These are phyloP conservation scores for Alternaria conjuncta DNA, from an alignment of 2,329 filamentous ascomycete species.

Conservation along the genomic window DNA sequence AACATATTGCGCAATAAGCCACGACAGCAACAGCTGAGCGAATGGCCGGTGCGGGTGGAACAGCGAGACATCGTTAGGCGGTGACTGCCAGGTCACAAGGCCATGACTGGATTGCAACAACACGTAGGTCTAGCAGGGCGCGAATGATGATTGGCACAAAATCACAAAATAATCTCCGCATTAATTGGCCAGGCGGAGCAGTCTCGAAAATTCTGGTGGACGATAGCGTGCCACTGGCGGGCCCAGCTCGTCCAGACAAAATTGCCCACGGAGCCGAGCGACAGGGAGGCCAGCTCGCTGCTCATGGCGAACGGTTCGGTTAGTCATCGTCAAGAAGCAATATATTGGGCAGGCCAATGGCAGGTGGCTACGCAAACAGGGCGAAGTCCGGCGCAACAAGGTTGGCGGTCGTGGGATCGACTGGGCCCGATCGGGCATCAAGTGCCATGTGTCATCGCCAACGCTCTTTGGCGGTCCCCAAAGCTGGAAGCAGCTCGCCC, in stretches of 20 bases:
- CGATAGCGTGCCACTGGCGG: constrained; percentile 38
- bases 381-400: constrained; percentile 20
- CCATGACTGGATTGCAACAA: constrained; percentile 19
- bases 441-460: constrained; percentile 41
- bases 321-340: constrained; percentile 39
- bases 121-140: constrained; percentile 19
- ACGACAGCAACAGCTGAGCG: constrained; percentile 24
- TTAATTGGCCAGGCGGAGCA: constrained; percentile 39
- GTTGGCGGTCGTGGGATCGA: constrained; percentile 12
- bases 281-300: background rate
- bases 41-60: constrained; percentile 19
- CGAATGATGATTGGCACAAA: constrained; percentile 38
- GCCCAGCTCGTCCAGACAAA: constrained; percentile 17
- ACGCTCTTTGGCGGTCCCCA: constrained; percentile 34
- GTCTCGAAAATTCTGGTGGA: constrained; percentile 40
- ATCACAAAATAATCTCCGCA: constrained; percentile 37
- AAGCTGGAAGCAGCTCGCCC: constrained; percentile 38
- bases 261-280: constrained; percentile 16
- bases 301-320: constrained; percentile 22
- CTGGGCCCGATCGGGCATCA: constrained; percentile 27
- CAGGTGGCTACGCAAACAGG: constrained; percentile 16
- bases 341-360: constrained; percentile 36
- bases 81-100: constrained; percentile 36
- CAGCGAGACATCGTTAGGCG: constrained; percentile 14
- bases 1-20: constrained; percentile 33